Evolutionary conservation across 441 rosid species (phyloP).

Genomic region (Sinapis alba): DNA sequence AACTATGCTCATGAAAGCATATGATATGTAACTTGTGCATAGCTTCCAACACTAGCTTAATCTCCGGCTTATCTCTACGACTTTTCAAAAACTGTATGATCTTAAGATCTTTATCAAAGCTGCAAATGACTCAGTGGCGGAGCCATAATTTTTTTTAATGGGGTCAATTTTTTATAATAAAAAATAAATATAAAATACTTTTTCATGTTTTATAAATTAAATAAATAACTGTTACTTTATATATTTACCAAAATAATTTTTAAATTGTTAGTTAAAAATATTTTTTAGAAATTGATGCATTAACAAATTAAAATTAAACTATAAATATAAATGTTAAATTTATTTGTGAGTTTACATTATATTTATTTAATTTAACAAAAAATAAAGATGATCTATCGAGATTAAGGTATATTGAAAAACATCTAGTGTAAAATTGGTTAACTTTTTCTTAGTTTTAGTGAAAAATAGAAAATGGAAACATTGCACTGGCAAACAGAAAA

Average conservation of each 20-base stretch:
- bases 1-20: conserved; percentile 35
- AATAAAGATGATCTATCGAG: not conserved
- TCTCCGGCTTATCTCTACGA: not conserved
- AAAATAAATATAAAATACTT: too few species aligned
- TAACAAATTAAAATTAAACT: too few species aligned
- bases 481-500: not conserved
- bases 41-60: not conserved
- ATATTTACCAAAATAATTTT: too few species aligned
- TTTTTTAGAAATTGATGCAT: not conserved
- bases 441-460: not conserved
- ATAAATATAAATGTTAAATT: not conserved
- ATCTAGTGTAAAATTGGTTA: too few species aligned
- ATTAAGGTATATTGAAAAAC: not conserved
- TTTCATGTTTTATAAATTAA: too few species aligned
- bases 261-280: too few species aligned
- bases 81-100: not conserved
- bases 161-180: too few species aligned
- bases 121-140: not conserved
- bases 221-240: too few species aligned
- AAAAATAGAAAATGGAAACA: too few species aligned
- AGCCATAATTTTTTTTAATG: too few species aligned
- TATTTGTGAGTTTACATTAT: not conserved
- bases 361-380: too few species aligned
- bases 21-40: conserved; percentile 28
- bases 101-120: not conserved